A percentile compares a stretch with the other conserved stretches of the same genome.
These are phyloP conservation scores for Clavariopsis aquatica DNA, from an alignment of 495 filamentous ascomycete genomes.

Conservation along the genomic window DNA sequence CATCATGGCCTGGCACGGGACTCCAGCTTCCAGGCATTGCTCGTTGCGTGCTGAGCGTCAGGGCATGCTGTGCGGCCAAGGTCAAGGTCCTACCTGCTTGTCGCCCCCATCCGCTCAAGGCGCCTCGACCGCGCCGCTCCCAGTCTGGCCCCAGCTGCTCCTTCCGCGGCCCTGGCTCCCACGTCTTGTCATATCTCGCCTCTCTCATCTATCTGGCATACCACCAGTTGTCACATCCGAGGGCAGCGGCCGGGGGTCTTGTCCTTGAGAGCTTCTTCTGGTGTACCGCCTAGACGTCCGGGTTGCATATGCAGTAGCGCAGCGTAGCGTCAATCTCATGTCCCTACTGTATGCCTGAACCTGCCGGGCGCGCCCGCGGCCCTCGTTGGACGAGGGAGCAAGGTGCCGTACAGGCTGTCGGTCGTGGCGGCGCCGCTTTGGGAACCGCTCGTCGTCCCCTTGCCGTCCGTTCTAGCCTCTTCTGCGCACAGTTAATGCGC, in stretches of 20 bases:
- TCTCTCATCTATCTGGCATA: slow-evolving; percentile 30
- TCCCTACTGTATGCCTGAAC: no score
- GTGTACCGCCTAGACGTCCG: no score
- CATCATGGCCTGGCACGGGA: slow-evolving; percentile 13
- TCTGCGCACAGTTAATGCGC: slow-evolving; percentile 33
- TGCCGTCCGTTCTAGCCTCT: slow-evolving; percentile 20
- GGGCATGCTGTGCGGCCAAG: slow-evolving; percentile 28
- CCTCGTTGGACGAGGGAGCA: no score
- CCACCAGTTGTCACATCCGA: no score
- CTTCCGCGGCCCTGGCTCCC: slow-evolving; percentile 29
- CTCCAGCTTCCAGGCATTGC: slow-evolving; percentile 23
- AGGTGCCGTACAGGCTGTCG: slow-evolving; percentile 9
- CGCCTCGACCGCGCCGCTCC: slow-evolving; percentile 15
- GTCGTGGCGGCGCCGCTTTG: slow-evolving; percentile 32
- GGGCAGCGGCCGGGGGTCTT: no score
- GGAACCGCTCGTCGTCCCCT: slow-evolving; percentile 32
- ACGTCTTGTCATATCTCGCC: slow-evolving; percentile 17
- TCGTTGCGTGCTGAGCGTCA: slow-evolving; percentile 15
- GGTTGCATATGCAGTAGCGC: no score
- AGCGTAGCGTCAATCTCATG: no score
- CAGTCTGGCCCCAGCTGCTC: slow-evolving; percentile 24
- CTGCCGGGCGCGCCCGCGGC: no score
- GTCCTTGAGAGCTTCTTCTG: no score
- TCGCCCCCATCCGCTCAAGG: slow-evolving; percentile 12
- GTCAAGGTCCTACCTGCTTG: slow-evolving; percentile 2